A percentile compares a stretch with the other conserved stretches of the same genome.
Evolutionary conservation across 371 early-diverging fungal genomes (phyloP).

Genomic region (Capillidium heterosporum): DNA sequence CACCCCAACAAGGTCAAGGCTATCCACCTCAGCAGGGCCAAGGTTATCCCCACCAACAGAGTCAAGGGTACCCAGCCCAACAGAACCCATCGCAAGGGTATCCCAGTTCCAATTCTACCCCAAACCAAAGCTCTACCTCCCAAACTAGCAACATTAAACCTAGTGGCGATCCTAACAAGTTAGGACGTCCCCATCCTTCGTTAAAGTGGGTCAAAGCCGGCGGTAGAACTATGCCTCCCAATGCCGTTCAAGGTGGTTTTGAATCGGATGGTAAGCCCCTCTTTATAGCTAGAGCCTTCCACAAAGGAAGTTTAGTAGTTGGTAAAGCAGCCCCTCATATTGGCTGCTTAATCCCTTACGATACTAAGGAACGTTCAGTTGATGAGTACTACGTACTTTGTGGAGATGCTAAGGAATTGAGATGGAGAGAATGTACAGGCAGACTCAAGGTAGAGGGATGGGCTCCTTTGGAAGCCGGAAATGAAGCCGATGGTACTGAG

Average conservation of each 20-base stretch:
- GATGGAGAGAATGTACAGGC: slow-evolving; percentile 19
- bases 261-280: slow-evolving; percentile 5
- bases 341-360: slow-evolving; percentile 21
- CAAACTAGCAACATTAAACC: too few species aligned
- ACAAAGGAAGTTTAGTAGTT: slow-evolving; percentile 21
- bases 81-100: too few species aligned
- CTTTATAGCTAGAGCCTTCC: slow-evolving; percentile 6
- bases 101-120: too few species aligned
- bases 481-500: slow-evolving; percentile 16
- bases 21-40: too few species aligned
- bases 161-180: too few species aligned
- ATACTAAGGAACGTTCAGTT: slow-evolving; percentile 15
- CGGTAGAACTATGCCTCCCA: background rate
- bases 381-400: slow-evolving; percentile 24
- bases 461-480: slow-evolving; percentile 19
- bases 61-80: too few species aligned
- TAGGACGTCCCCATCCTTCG: too few species aligned
- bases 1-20: too few species aligned
- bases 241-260: slow-evolving; percentile 7
- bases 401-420: slow-evolving; percentile 20
- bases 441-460: slow-evolving; percentile 6
- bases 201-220: slow-evolving; percentile 1
- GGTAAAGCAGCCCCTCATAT: slow-evolving; percentile 22
- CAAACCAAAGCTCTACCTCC: too few species aligned
- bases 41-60: too few species aligned